Conservation (phyloP, 768 basidiomycete species). For the Tricholoma matsutake region DNA sequence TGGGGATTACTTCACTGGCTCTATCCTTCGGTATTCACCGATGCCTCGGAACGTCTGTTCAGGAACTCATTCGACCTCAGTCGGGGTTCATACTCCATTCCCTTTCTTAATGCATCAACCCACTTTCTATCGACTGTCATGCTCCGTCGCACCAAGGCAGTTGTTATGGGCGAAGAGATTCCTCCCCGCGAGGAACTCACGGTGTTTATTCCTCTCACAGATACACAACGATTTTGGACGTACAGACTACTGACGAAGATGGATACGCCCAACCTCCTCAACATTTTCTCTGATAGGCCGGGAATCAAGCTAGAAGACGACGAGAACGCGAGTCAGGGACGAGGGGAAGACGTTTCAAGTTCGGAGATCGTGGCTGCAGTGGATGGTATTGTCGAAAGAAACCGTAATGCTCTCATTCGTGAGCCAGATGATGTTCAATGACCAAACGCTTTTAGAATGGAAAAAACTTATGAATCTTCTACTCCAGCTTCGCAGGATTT, state of each 20-base stretch:
- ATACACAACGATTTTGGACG: conserved; percentile 62
- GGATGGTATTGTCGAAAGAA: conserved; percentile 20
- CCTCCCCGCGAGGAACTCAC: conserved; percentile 58
- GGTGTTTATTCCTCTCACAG: conserved; percentile 54
- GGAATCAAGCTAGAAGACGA: conserved; percentile 16
- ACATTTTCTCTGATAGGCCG: conserved; percentile 39
- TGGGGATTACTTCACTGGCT: conserved; percentile 57
- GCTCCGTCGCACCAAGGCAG: conserved; percentile 59
- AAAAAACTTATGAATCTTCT: conserved; percentile 63
- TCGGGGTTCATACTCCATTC: conserved; percentile 47
- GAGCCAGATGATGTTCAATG: background rate
- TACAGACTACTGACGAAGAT: conserved; percentile 51
- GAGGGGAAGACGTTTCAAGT: conserved; percentile 29
- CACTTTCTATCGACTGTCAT: conserved; percentile 49
- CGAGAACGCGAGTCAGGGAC: conserved; percentile 28
- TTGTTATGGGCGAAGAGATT: conserved; percentile 41
- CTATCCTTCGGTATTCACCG: conserved; percentile 51
- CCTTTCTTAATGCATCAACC: conserved; percentile 47
- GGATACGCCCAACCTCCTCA: conserved; percentile 43
- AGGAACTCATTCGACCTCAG: conserved; percentile 51
- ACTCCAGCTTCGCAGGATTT: conserved; percentile 67
- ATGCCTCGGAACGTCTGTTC: conserved; percentile 45
- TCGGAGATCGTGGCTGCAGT: conserved; percentile 31
- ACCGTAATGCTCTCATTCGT: conserved; percentile 18
- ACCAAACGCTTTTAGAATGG: conserved; percentile 37